Evolutionary conservation across 1,139 yeast genomes (phyloP), one percentile per base, ranked within the genome.

Genomic region (Trichomonascaceae sp.): DNA sequence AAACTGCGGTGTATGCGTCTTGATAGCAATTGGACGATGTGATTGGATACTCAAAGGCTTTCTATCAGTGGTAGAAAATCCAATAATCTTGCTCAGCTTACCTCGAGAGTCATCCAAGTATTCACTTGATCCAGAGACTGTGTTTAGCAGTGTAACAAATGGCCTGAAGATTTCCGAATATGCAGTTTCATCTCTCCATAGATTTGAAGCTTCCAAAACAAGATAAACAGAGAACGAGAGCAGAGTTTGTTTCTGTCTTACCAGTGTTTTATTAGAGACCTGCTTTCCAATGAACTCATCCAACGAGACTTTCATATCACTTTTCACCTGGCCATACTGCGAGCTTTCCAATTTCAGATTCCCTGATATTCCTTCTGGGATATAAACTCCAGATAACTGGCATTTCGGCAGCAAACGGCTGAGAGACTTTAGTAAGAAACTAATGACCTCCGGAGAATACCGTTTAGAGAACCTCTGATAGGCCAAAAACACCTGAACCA

Each of bases 1-100:
- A 67, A 87, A 95, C 72, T 87, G 85, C 60, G 99, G 99, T 46
- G 91, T 86, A 66, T 79, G 80, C 1, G 96, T 81, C 50, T 93
- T 85, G 65, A 95, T 86, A 3, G 96, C 87, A 55, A 93, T 70
- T 38, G 96, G 89, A 65, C 81, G 82, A 72, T 91, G 97, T n/a
- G 81, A 74, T 73, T 95, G 99, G 60, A 93, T 77, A n/a, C 83
- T 74, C 61, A 93, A 78, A 55, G 97, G 97, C 56, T 69, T 74
- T 57, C 93, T 82, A 54, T 80, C 82, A 22, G 72, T 70, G 3
- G 55, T 58, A 5, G 82, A 73, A 58, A 87, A 74, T 54, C 77
- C 82, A 52, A 70, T 63, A 47, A 85, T 66, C 61, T 81, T 84
- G 30, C 69, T 70, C 47, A 84, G 67, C 59, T 81, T 77, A 8